A percentile compares a stretch with the other conserved stretches of the same genome.
phyloP scores from a whole-genome alignment of 495 filamentous ascomycete genomes.

The Oidiodendron maius region DNA sequence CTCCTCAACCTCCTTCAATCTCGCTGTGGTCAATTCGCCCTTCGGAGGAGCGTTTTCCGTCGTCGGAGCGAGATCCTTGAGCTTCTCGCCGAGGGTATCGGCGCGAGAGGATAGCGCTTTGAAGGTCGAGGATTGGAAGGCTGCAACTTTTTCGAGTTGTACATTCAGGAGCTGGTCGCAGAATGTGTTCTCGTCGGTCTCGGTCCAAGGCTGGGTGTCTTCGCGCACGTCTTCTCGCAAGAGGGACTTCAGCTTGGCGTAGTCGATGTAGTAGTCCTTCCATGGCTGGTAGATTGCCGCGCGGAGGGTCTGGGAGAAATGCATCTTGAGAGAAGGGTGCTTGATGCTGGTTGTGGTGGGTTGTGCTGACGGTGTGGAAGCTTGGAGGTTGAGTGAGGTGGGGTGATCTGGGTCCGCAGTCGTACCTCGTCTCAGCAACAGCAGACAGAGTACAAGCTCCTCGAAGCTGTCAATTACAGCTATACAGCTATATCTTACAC shows the following conservation, averaged over 20 bases:
- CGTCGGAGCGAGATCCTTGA: conserved; percentile 46
- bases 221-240: conserved; percentile 68
- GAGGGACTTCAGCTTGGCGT: conserved; percentile 82
- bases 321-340: conserved; percentile 49
- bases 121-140: conserved; percentile 75
- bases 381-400: background rate
- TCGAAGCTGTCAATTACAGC: no score
- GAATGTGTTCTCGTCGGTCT: conserved; percentile 89
- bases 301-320: conserved; percentile 83
- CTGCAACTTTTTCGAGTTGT: conserved; percentile 91
- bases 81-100: conserved; percentile 51
- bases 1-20: conserved; percentile 59
- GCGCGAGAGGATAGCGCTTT: conserved; percentile 64
- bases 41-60: conserved; percentile 7
- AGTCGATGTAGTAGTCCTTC: conserved; percentile 92
- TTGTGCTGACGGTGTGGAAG: background rate
- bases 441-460: no score
- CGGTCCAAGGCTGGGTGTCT: conserved; percentile 70
- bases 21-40: conserved; percentile 41
- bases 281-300: conserved; percentile 80
- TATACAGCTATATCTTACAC: no score
- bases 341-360: background rate
- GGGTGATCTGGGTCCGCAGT: no score
- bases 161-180: conserved; percentile 92
- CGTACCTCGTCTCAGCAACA: no score